These are phyloP conservation scores for Harringtonia aguacate DNA, from an alignment of 2,329 filamentous ascomycete genomes.

Conservation along the genomic window DNA sequence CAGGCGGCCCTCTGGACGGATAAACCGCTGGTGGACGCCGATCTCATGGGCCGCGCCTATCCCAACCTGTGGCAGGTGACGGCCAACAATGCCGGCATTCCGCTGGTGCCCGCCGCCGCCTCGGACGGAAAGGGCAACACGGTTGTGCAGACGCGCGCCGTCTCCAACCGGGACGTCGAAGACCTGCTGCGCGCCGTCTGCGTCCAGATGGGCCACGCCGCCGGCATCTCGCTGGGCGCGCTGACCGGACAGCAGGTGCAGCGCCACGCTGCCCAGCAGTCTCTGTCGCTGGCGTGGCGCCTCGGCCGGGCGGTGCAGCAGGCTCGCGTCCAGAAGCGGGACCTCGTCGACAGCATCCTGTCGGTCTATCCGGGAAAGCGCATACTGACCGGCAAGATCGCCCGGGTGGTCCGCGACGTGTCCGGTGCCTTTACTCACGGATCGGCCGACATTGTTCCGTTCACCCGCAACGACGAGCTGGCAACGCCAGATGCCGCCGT, in stretches of 20 bases:
- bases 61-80: conserved; percentile 41
- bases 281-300: not conserved
- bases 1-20: conserved; percentile 13
- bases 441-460: not conserved
- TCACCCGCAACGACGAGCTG: not conserved
- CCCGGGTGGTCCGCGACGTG: not conserved
- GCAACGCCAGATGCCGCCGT: not conserved
- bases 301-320: not conserved
- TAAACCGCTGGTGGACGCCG: conserved; percentile 38
- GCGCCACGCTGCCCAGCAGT: not conserved
- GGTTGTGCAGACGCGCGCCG: not conserved
- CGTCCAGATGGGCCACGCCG: not conserved
- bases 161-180: not conserved
- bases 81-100: not conserved
- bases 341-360: not conserved
- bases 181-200: not conserved
- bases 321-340: not conserved
- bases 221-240: not conserved
- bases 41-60: conserved; percentile 46
- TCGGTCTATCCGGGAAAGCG: not conserved
- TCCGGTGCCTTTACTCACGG: not conserved
- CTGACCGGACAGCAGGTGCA: not conserved
- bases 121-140: not conserved
- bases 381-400: not conserved
- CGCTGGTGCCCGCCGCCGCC: not conserved